These are phyloP conservation scores for Xylaria sp. DNA, from an alignment of 2,329 filamentous ascomycete species.

Conservation along the genomic window DNA sequence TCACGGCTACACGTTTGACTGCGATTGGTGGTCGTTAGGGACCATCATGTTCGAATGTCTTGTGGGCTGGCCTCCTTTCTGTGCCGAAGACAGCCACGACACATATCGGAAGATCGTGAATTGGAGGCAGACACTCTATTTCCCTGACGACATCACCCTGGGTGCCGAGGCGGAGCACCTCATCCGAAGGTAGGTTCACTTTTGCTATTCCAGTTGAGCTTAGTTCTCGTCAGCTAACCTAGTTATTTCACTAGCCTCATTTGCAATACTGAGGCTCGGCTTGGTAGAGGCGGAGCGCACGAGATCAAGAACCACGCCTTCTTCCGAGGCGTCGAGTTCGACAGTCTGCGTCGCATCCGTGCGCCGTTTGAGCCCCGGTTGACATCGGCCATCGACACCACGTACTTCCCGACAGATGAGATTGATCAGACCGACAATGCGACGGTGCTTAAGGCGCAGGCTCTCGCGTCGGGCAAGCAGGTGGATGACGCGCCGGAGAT, in stretches of 20 bases:
- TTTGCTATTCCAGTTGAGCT: not conserved
- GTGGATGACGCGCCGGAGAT: slow-evolving; percentile 89
- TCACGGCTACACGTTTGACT: slow-evolving; percentile 94
- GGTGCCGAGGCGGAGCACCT: slow-evolving; percentile 90
- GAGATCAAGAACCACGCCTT: slow-evolving; percentile 96
- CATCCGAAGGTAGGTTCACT: slow-evolving; percentile 79
- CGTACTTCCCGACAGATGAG: slow-evolving; percentile 98
- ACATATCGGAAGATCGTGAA: slow-evolving; percentile 99
- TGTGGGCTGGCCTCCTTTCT: slow-evolving; percentile 98
- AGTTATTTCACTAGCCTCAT: slow-evolving; percentile 74
- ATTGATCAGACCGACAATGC: slow-evolving; percentile 97
- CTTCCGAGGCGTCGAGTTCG: slow-evolving; percentile 97
- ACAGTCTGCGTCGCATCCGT: slow-evolving; percentile 89
- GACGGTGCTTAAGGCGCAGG: slow-evolving; percentile 85
- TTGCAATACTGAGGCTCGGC: slow-evolving; percentile 91
- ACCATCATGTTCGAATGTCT: slow-evolving; percentile 99
- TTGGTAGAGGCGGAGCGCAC: slow-evolving; percentile 85
- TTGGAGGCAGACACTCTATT: slow-evolving; percentile 95
- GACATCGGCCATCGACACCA: slow-evolving; percentile 92
- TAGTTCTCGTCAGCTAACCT: slow-evolving; percentile 10
- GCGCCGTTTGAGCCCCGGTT: slow-evolving; percentile 96
- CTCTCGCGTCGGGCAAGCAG: slow-evolving; percentile 72
- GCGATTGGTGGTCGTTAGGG: slow-evolving; percentile 98
- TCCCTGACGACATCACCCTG: slow-evolving; percentile 93
- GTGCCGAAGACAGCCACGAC: slow-evolving; percentile 95